Base-by-base conservation (phyloP, 768 basidiomycete species). In the Kwoniella mangroviensis region DNA sequence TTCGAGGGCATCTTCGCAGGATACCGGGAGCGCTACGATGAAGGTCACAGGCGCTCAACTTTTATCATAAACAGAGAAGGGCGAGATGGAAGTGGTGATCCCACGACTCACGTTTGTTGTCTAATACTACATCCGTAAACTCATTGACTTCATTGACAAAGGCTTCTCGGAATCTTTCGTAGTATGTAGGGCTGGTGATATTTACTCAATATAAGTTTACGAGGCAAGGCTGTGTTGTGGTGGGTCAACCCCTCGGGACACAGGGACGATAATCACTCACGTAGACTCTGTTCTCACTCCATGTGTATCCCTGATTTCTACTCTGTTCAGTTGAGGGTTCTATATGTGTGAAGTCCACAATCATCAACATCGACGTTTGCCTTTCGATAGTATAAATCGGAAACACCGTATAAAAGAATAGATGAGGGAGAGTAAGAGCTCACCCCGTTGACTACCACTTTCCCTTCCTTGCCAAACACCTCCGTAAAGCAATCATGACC, bases 201-300 rank as follows among this genome's bases (percentile, higher is more conserved):
- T 34, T 28, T 40, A 7, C 22, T n/a, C 12, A 40, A 40, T 4
- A 13, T 11, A 40, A 12, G 26, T 24, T 13, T 26, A 17, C 40
- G 15, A 28, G 34, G 11, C 57, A 28, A 28, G 22, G 13, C 51
- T 59, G 19, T 11, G 56, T 22, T 60, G 28, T 40, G 52, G 17
- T 26, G 26, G 54, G 42, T 45, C 13, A 17, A 12, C 53, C 7
- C 3, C 28, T 4, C 12, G 1, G 22, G 45, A 26, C 42, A 10
- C 11, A n/a, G 17, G 24, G 28, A 19, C 28, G 21, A 51, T 10
- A 7, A 17, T 21, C 1, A 71, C 74, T 68, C 63, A 75, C 71
- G 68, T 70, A 3, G 75, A 75, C 54, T 74, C 73, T 1, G 63
- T 63, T 3, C 75, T 58, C n/a, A 74, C 75, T 17, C 75, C 75